Percentiles rank a stretch among this genome's conserved stretches.
These are phyloP conservation scores for Sporisorium exsertum DNA, from an alignment of 1,284 basidiomycete species.

Conservation along the genomic window DNA sequence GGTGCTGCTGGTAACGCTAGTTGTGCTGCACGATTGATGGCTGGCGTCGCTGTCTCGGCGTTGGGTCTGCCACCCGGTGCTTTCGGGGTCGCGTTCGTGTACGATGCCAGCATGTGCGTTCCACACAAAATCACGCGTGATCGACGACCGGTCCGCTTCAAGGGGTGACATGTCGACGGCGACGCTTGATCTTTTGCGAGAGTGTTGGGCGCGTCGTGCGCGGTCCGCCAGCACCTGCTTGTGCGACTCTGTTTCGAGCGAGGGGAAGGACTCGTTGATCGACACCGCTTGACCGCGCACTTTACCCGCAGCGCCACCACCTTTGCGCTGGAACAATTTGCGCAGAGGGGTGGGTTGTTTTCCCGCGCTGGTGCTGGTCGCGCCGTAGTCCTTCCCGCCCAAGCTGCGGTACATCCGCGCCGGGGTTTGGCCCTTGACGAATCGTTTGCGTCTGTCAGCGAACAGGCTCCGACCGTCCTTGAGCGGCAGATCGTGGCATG, in stretches of 20 bases:
- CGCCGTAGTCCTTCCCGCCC: conserved; percentile 10
- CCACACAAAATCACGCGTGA: conserved; percentile 39
- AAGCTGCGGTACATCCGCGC: conserved; percentile 10
- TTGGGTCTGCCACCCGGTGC: conserved; percentile 12
- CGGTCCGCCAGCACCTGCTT: conserved; percentile 38
- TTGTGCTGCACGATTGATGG: conserved; percentile 21
- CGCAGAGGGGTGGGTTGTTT: conserved; percentile 1
- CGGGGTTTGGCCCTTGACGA: conserved; percentile 1
- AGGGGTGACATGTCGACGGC: conserved; percentile 35
- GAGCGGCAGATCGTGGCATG: conserved; percentile 16
- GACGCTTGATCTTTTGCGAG: conserved; percentile 19
- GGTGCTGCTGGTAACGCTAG: conserved; percentile 34
- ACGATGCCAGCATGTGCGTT: conserved; percentile 23
- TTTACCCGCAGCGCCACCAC: neutral
- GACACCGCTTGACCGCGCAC: conserved; percentile 15
- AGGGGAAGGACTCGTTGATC: conserved; percentile 46
- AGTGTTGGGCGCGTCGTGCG: conserved; percentile 30
- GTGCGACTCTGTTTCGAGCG: conserved; percentile 44
- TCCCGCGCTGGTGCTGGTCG: conserved; percentile 3
- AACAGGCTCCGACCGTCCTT: conserved; percentile 34
- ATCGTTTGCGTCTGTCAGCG: conserved; percentile 11
- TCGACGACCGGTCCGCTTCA: conserved; percentile 5
- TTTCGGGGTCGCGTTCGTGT: conserved; percentile 20
- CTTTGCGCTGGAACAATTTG: conserved; percentile 23
- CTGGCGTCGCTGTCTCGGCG: conserved; percentile 27